Evolutionary conservation across 2,329 filamentous ascomycete species (phyloP).

Genomic region (Paecilomyces sp.): DNA sequence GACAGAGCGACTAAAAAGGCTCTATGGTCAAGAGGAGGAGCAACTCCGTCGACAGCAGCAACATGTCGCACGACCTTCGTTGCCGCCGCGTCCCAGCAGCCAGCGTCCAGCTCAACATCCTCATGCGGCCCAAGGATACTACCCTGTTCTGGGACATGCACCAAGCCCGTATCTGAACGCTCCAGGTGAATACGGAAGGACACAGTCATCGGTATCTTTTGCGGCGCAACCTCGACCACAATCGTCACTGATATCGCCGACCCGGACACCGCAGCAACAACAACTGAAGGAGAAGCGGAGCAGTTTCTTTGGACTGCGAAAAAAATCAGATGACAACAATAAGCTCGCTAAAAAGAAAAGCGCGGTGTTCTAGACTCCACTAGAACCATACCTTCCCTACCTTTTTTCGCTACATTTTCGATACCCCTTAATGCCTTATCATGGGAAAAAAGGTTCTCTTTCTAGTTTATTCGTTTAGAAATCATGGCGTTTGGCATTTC

Average conservation of each 20-base stretch:
- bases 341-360: slow-evolving; percentile 40
- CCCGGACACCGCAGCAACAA: slow-evolving; percentile 7
- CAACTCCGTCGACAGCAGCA: slow-evolving; percentile 15
- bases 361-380: slow-evolving; percentile 33
- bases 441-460: neutral
- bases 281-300: slow-evolving; percentile 33
- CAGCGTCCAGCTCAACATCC: slow-evolving; percentile 3
- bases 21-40: slow-evolving; percentile 46
- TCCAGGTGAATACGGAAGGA: slow-evolving; percentile 8
- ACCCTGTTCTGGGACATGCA: slow-evolving; percentile 8
- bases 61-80: slow-evolving; percentile 2
- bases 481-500: neutral
- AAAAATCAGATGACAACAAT: slow-evolving; percentile 24
- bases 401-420: neutral
- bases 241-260: slow-evolving; percentile 9
- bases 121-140: neutral
- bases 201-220: slow-evolving; percentile 14
- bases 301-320: slow-evolving; percentile 39
- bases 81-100: slow-evolving; percentile 1
- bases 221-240: slow-evolving; percentile 10
- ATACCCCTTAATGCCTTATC: neutral
- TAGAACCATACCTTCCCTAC: neutral
- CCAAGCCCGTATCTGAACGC: slow-evolving; percentile 12
- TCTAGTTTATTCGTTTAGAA: neutral
- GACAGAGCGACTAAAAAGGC: slow-evolving; percentile 60